Evolutionary conservation across 73 alveolate species (phyloP).

Genomic region (Blepharisma stoltei): DNA sequence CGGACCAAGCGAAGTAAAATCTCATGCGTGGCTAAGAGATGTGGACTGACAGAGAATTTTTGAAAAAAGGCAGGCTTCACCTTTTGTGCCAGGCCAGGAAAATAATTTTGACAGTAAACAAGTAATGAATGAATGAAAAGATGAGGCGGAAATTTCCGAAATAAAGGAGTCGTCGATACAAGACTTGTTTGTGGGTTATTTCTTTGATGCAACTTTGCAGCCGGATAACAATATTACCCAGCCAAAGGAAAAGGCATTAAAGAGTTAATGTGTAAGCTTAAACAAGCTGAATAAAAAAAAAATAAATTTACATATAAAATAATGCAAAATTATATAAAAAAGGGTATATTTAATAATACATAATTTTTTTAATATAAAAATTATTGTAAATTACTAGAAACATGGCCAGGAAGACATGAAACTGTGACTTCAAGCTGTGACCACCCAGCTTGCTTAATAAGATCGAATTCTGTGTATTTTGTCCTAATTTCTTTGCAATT

Average conservation of each 20-base stretch:
- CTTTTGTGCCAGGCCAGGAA: constrained; percentile 73
- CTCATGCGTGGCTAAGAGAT: constrained; percentile 95
- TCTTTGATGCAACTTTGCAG: constrained; percentile 28
- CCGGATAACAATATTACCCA: not conserved
- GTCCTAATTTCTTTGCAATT: too few relatives aligned
- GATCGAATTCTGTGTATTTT: too few relatives aligned
- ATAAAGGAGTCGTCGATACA: constrained; percentile 27
- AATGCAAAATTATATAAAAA: too few relatives aligned
- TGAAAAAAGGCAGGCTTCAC: constrained; percentile 72
- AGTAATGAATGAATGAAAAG: constrained; percentile 46
- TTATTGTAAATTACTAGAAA: too few relatives aligned
- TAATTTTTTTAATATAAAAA: too few relatives aligned
- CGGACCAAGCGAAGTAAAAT: constrained; percentile 90
- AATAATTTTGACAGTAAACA: constrained; percentile 53
- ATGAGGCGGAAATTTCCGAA: constrained; percentile 32
- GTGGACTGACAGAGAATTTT: constrained; percentile 81
- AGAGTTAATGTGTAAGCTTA: too few relatives aligned
- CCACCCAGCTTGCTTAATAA: too few relatives aligned
- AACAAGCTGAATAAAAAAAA: too few relatives aligned
- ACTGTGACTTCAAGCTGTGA: too few relatives aligned
- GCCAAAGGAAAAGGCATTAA: not conserved
- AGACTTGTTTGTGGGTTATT: constrained; percentile 31
- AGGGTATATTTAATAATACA: too few relatives aligned
- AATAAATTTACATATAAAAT: too few relatives aligned
- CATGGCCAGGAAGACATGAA: too few relatives aligned